These are phyloP conservation scores for Backusella luteola DNA, from an alignment of 192 early-diverging fungal species.

Conservation along the genomic window DNA sequence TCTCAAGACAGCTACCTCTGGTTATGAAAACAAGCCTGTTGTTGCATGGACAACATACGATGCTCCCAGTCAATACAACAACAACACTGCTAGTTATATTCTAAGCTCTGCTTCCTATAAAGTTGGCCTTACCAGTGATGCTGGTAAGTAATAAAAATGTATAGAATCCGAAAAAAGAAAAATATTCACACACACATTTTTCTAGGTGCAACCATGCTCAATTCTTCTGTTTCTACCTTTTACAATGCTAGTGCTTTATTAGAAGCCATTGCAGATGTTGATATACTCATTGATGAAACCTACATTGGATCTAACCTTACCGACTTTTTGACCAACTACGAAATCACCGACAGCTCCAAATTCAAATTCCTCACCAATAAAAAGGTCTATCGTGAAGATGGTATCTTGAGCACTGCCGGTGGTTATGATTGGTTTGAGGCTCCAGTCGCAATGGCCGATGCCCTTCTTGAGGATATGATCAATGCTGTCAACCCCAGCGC, in stretches of 20 bases:
- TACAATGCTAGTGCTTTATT: slow-evolving; percentile 45
- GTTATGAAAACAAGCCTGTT: slow-evolving; percentile 36
- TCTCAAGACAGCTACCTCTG: slow-evolving; percentile 40
- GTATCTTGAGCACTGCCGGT: slow-evolving; percentile 55
- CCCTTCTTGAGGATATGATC: slow-evolving; percentile 68
- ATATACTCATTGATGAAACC: slow-evolving; percentile 73
- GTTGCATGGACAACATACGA: slow-evolving; percentile 65
- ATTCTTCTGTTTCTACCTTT: slow-evolving; percentile 39
- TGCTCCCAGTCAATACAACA: slow-evolving; percentile 59
- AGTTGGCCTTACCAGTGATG: slow-evolving; percentile 57
- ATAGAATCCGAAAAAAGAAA: neutral
- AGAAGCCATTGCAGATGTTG: slow-evolving; percentile 52
- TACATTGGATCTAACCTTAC: slow-evolving; percentile 43
- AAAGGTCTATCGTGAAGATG: slow-evolving; percentile 68
- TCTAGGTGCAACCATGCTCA: slow-evolving; percentile 43
- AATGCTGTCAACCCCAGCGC: slow-evolving; percentile 59
- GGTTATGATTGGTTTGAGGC: slow-evolving; percentile 73
- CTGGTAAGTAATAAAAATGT: slow-evolving; percentile 41
- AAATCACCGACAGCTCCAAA: slow-evolving; percentile 35
- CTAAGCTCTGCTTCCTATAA: slow-evolving; percentile 60
- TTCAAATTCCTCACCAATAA: slow-evolving; percentile 65
- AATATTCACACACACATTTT: neutral
- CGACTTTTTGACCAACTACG: slow-evolving; percentile 57
- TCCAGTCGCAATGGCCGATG: slow-evolving; percentile 65
- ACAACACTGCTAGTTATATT: slow-evolving; percentile 66